Evolutionary conservation across 192 early-diverging fungal species (phyloP).

Genomic region (Coemansia sp.): DNA sequence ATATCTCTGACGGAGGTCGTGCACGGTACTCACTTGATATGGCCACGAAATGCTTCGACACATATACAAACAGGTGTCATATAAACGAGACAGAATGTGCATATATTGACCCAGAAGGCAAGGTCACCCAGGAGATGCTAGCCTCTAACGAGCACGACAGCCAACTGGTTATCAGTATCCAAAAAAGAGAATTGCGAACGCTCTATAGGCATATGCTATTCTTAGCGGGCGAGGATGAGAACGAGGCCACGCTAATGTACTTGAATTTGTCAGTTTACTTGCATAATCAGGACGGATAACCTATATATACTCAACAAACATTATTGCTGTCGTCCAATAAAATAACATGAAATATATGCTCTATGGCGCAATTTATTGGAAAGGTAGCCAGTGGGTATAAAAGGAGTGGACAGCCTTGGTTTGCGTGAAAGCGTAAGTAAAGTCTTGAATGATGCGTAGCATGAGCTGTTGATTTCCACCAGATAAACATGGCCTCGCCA

Average conservation of each 20-base stretch:
- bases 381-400: no score
- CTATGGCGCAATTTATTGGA: background rate
- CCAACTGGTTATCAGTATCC: conserved; percentile 14
- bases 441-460: no score
- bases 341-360: background rate
- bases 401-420: no score
- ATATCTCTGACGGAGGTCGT: background rate
- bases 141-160: conserved; percentile 4
- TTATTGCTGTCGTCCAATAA: background rate
- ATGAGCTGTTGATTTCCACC: no score
- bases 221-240: conserved; percentile 4
- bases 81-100: background rate
- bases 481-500: no score
- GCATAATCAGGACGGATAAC: background rate
- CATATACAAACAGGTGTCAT: conserved; percentile 16
- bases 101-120: conserved; percentile 4
- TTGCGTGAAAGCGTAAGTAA: no score
- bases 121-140: conserved; percentile 25
- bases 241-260: background rate
- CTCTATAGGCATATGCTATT: conserved; percentile 32
- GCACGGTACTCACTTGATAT: conserved; percentile 13
- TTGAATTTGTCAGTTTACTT: background rate
- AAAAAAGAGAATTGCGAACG: conserved; percentile 13
- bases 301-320: background rate
- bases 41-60: conserved; percentile 14